Percentiles rank a stretch among this genome's conserved stretches.
phyloP scores from a whole-genome alignment of 257 asterid species.

The Nicotiana tomentosiformis region DNA sequence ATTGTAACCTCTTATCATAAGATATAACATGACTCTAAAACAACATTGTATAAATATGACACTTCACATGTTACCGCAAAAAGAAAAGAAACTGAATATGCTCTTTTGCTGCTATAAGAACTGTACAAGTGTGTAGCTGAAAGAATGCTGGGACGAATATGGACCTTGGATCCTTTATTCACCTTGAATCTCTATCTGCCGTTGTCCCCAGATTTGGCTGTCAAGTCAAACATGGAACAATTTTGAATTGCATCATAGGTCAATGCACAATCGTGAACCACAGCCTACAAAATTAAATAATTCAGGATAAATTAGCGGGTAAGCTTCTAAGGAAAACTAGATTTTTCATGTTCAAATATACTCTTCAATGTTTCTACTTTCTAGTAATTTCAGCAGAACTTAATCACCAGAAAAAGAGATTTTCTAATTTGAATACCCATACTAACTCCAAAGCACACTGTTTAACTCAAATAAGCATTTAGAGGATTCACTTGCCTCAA shows the following conservation, averaged over 20 bases:
- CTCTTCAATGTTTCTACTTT: neutral
- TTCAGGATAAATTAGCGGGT: neutral
- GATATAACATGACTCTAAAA: neutral
- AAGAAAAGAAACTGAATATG: neutral
- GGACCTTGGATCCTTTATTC: neutral
- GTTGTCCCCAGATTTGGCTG: neutral
- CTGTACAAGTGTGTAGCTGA: conserved; percentile 6
- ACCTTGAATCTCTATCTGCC: neutral
- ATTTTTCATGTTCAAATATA: neutral
- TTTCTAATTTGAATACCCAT: neutral
- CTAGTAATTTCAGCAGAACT: neutral
- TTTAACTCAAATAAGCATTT: neutral
- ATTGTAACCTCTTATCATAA: neutral
- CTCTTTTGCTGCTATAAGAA: neutral
- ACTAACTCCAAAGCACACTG: neutral
- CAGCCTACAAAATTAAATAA: neutral
- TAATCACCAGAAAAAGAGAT: neutral
- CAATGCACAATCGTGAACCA: neutral
- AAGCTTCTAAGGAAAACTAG: neutral
- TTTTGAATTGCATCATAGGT: neutral
- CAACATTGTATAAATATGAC: neutral
- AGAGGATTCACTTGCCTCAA: neutral
- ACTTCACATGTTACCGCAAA: neutral
- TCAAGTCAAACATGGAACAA: neutral
- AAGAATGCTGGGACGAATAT: neutral